Base-by-base conservation (phyloP, 805 yeast species). In the Yamadazyma sp. region DNA sequence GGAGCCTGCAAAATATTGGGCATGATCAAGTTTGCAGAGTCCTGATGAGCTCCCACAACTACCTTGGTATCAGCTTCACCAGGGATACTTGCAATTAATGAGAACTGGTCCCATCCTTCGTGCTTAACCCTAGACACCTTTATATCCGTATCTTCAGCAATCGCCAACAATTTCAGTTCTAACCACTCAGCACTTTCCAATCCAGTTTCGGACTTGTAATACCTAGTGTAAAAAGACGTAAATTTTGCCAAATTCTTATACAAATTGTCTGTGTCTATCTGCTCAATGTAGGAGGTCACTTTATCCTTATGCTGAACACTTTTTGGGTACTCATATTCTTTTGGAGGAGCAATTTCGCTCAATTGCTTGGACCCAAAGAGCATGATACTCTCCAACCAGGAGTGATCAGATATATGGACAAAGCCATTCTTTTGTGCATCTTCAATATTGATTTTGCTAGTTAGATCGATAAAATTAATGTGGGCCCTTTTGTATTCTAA, bases 21-120 rank as follows among this genome's bases (percentile, higher is more conserved):
- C 40, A 85, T 70, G 28, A 85, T 48, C 38, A 86, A 66, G 55
- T 87, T 88, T 46, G 82, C 73, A 2, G 95, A 83, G 57, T 91
- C 98, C 54, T 83, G 85, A 62, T 91, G 98, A 17, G 95, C 84
- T 1, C 96, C 96, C 26, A 91, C 75, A 11, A 91, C 79, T 1
- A 91, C 81, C 50, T 71, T 69, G 15, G 73, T 73, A 25, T 60
- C 52, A 23, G 62, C 46, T 31, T 59, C 41, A 13, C 89, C 88
- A 5, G 72, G 70, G 29, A 90, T 70, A 11, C 72, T 67, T 7
- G 85, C 86, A 35, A 90, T 73, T 3, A 87, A 67, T 3, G 93
- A 82, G 52, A 75, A 81, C 60, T 90, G 97, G 45, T 66, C 70
- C 95, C 96, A 90, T 1, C 63, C 71, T 3, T 68, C 51, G 57